Evolutionary conservation across 805 yeast genomes (phyloP).

Genomic region (Candida peoriensis): DNA sequence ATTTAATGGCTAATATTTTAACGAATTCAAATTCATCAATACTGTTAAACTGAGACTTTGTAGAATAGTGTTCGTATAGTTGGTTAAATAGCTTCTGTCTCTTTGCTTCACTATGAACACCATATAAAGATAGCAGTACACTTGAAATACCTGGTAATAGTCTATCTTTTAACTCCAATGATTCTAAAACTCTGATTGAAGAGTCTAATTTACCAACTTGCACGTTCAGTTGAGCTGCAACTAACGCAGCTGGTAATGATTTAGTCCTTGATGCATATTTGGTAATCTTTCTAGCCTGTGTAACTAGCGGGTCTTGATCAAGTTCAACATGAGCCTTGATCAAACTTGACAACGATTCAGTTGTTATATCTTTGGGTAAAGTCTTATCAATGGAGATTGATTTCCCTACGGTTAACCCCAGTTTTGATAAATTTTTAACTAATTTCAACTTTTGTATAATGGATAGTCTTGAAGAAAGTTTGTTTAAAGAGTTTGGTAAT

Average conservation of each 20-base stretch:
- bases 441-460: constrained; percentile 15
- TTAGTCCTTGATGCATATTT: constrained; percentile 28
- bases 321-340: constrained; percentile 13
- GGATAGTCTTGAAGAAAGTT: constrained; percentile 19
- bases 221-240: constrained; percentile 32
- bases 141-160: constrained; percentile 46
- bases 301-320: constrained; percentile 8
- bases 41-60: constrained; percentile 6
- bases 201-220: constrained; percentile 27
- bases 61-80: constrained; percentile 23
- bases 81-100: constrained; percentile 28
- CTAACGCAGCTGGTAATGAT: constrained; percentile 27
- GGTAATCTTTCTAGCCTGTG: constrained; percentile 29
- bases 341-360: constrained; percentile 10
- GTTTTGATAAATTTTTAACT: constrained; percentile 17
- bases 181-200: constrained; percentile 34
- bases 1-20: constrained; percentile 31
- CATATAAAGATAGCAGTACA: constrained; percentile 45
- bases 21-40: constrained; percentile 25
- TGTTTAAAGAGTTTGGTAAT: constrained; percentile 19
- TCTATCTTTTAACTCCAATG: constrained; percentile 15
- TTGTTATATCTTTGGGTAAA: constrained; percentile 10
- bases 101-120: constrained; percentile 35
- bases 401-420: constrained; percentile 18
- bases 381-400: constrained; percentile 5